These are phyloP conservation scores for Microsporum audouinii DNA, from an alignment of 2,329 filamentous ascomycete genomes.

Conservation along the genomic window DNA sequence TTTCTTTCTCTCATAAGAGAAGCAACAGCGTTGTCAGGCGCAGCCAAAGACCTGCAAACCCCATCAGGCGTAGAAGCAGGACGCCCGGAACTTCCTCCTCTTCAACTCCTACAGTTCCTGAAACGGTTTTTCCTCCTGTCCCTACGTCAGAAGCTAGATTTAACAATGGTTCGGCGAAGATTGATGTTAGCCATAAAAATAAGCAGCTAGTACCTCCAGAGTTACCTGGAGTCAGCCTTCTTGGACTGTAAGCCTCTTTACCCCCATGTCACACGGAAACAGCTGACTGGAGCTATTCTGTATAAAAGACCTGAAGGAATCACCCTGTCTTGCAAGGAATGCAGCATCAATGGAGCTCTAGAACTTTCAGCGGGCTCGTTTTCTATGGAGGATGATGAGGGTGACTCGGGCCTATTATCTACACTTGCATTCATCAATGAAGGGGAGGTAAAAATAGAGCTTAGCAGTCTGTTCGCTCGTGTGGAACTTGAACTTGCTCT, in stretches of 20 bases:
- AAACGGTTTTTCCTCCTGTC: neutral
- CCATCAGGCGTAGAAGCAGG: neutral
- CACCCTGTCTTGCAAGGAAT: slow-evolving; percentile 16
- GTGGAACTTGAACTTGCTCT: slow-evolving; percentile 16
- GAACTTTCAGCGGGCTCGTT: slow-evolving; percentile 16
- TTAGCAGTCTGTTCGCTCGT: slow-evolving; percentile 14
- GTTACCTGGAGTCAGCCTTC: neutral
- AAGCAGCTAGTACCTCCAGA: neutral
- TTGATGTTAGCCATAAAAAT: neutral
- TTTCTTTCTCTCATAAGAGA: slow-evolving; percentile 12
- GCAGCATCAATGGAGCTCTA: slow-evolving; percentile 14
- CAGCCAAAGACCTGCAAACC: neutral
- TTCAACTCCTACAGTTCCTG: neutral
- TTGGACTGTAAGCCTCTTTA: neutral
- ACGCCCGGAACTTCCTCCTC: neutral
- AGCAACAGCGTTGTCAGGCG: neutral
- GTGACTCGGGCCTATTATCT: slow-evolving; percentile 6
- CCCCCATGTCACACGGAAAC: neutral
- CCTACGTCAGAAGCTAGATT: neutral
- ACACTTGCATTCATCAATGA: slow-evolving; percentile 15
- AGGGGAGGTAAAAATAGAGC: slow-evolving; percentile 14
- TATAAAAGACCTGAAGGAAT: slow-evolving; percentile 14
- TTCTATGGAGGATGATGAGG: slow-evolving; percentile 8
- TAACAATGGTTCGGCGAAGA: neutral
- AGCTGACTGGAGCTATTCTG: neutral